Percentiles rank a stretch among this genome's conserved stretches.
phyloP scores from a whole-genome alignment of 2,329 filamentous ascomycete genomes.

The Aureobasidium leucospermi region DNA sequence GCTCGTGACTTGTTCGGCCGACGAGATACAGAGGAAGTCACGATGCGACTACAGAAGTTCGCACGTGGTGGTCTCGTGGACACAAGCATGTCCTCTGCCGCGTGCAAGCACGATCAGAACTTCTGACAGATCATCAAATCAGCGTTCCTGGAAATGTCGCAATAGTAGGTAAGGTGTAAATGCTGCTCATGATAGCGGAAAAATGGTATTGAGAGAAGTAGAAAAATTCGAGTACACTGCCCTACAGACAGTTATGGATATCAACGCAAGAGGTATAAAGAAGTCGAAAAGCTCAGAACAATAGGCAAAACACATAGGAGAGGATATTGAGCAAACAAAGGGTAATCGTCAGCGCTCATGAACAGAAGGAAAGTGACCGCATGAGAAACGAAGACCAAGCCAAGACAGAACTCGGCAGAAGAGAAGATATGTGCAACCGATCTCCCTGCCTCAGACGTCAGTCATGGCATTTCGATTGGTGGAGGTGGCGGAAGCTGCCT shows the following conservation, averaged over 20 bases:
- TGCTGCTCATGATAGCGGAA: background rate
- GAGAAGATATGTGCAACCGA: background rate
- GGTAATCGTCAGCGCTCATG: background rate
- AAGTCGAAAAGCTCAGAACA: background rate
- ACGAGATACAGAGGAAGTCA: background rate
- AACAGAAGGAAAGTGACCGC: background rate
- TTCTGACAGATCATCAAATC: background rate
- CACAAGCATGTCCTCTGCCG: background rate
- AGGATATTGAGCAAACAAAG: background rate
- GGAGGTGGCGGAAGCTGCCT: background rate
- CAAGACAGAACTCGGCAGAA: background rate
- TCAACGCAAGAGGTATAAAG: background rate
- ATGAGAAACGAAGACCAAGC: background rate
- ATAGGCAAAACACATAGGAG: background rate
- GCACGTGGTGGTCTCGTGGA: background rate
- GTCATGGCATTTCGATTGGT: conserved; percentile 1
- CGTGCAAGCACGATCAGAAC: background rate
- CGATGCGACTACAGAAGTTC: background rate
- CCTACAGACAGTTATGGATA: background rate
- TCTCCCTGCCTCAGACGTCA: background rate
- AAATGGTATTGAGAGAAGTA: no score
- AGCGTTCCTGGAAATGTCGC: background rate
- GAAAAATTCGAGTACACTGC: no score
- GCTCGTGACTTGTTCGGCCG: background rate
- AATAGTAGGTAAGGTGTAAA: background rate